Percentiles rank a stretch among this genome's conserved stretches.
phyloP scores from a whole-genome alignment of 805 yeast species.

The Pichia insulana region DNA sequence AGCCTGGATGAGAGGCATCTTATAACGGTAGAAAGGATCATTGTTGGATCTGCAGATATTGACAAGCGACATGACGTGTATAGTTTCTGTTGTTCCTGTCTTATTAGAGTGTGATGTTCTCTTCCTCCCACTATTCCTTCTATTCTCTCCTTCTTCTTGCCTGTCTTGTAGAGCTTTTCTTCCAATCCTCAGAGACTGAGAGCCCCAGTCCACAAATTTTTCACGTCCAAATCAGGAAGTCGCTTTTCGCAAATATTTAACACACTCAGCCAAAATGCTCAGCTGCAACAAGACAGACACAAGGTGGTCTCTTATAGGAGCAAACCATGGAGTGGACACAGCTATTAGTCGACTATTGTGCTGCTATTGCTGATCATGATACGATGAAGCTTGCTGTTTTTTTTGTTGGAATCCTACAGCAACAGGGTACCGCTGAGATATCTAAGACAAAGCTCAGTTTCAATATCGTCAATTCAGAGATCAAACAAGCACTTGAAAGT shows the following conservation, averaged over 20 bases:
- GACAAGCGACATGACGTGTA: slow-evolving; percentile 59
- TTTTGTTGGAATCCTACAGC: slow-evolving; percentile 1
- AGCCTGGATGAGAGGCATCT: slow-evolving; percentile 96
- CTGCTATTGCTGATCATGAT: background rate
- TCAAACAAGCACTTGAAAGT: background rate
- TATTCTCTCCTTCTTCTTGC: no score
- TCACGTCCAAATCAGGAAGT: no score
- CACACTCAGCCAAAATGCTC: background rate
- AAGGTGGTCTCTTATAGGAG: no score
- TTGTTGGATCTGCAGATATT: slow-evolving; percentile 95
- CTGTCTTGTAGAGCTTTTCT: background rate
- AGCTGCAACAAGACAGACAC: background rate
- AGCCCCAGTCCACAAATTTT: background rate
- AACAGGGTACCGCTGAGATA: background rate
- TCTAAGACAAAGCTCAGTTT: background rate
- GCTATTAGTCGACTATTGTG: background rate
- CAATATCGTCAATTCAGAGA: background rate
- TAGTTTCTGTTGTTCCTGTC: no score
- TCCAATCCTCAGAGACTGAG: background rate
- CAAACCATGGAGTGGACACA: slow-evolving; percentile 2
- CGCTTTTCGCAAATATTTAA: no score
- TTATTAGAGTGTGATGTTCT: no score
- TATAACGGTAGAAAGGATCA: slow-evolving; percentile 98
- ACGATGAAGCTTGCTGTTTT: slow-evolving; percentile 3
- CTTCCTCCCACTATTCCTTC: no score